Conservation (phyloP, 1,284 basidiomycete species). For the Boletus calvinii region DNA sequence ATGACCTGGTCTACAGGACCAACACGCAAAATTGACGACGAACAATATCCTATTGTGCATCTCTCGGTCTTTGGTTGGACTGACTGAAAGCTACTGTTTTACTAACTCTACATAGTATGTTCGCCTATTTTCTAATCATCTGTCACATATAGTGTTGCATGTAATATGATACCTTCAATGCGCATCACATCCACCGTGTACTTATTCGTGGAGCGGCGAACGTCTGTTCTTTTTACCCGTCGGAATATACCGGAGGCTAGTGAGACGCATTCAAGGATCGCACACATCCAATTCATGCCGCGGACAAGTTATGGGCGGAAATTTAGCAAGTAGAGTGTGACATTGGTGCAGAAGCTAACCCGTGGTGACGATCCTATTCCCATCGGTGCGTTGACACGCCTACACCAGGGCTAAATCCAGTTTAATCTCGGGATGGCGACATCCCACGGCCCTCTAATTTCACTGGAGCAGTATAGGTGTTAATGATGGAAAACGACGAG, state of each 20-base stretch:
- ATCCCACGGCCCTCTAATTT: constrained; percentile 53
- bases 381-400: constrained; percentile 30
- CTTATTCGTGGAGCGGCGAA: constrained; percentile 2
- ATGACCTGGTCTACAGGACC: constrained; percentile 30
- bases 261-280: constrained; percentile 5
- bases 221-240: constrained; percentile 9
- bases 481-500: constrained; percentile 26
- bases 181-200: constrained; percentile 18
- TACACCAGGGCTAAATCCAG: constrained; percentile 31
- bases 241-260: constrained; percentile 13
- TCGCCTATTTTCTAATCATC: constrained; percentile 31
- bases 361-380: constrained; percentile 29
- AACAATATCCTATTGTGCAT: constrained; percentile 34
- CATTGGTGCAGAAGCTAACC: constrained; percentile 15
- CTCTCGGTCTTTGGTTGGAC: constrained; percentile 24
- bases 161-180: constrained; percentile 39
- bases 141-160: constrained; percentile 39
- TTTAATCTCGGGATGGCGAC: constrained; percentile 57
- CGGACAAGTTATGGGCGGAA: constrained; percentile 31
- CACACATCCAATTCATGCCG: constrained; percentile 18
- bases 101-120: constrained; percentile 36
- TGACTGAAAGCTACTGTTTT: constrained; percentile 30
- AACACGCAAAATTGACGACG: constrained; percentile 23
- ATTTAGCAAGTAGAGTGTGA: constrained; percentile 21
- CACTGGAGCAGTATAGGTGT: constrained; percentile 33